Evolutionary conservation across 225 moss, liverwort and hornwort genomes (phyloP).

Genomic region (Anthoceros angustus): DNA sequence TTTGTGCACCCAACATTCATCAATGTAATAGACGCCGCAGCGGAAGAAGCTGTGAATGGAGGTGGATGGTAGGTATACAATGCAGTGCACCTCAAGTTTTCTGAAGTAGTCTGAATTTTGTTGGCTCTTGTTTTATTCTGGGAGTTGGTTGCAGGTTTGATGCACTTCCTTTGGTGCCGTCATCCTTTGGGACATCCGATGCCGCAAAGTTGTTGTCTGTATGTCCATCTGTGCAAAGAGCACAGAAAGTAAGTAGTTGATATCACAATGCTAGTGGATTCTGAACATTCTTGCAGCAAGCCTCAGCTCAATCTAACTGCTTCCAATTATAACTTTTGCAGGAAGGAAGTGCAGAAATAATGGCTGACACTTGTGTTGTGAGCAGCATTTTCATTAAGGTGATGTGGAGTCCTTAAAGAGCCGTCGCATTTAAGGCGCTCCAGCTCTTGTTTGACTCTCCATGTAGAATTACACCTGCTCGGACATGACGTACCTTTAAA

Average conservation of each 20-base stretch:
- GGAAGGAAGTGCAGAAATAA: slow-evolving; percentile 53
- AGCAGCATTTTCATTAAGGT: slow-evolving; percentile 75
- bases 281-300: background rate
- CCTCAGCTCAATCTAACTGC: background rate
- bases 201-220: slow-evolving; percentile 54
- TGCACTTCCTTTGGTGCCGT: slow-evolving; percentile 56
- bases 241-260: slow-evolving; percentile 42
- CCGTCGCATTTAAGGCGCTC: too few species aligned
- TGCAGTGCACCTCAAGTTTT: background rate
- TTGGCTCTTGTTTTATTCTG: too few species aligned
- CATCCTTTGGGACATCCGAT: slow-evolving; percentile 61
- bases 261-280: background rate
- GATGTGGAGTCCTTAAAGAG: slow-evolving; percentile 1
- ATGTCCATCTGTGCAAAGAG: slow-evolving; percentile 75
- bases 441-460: background rate
- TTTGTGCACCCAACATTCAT: slow-evolving; percentile 72
- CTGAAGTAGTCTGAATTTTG: too few species aligned
- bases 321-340: slow-evolving; percentile 9
- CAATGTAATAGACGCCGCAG: slow-evolving; percentile 78
- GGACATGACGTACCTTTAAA: background rate
- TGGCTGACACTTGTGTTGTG: slow-evolving; percentile 80
- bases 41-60: slow-evolving; percentile 77
- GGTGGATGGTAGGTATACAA: slow-evolving; percentile 41
- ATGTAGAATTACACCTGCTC: background rate
- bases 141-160: slow-evolving; percentile 44